Evolutionary conservation across 2,329 filamentous ascomycete species (phyloP).

Genomic region (Raffaelea albimanens): DNA sequence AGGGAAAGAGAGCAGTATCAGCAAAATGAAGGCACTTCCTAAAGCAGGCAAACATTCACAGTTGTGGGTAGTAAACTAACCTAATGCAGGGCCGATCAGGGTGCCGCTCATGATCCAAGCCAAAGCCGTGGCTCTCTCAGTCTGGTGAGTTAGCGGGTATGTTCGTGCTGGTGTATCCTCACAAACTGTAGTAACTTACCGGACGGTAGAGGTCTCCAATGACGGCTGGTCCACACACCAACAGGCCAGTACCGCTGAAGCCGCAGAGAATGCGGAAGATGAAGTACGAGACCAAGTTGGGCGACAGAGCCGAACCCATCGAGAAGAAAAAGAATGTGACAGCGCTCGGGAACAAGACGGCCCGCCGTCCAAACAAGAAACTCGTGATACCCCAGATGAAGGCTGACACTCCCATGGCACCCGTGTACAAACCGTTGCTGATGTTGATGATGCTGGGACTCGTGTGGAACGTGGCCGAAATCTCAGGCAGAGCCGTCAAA

Average conservation of each 20-base stretch:
- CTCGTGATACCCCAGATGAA: slow-evolving; percentile 5
- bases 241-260: slow-evolving; percentile 58
- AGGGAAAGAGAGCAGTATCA: background rate
- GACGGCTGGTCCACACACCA: slow-evolving; percentile 55
- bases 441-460: slow-evolving; percentile 4
- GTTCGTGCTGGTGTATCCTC: background rate
- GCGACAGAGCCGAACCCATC: slow-evolving; percentile 56
- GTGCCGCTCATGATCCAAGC: slow-evolving; percentile 58
- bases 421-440: slow-evolving; percentile 8
- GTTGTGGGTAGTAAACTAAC: slow-evolving; percentile 15
- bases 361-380: slow-evolving; percentile 4
- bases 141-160: slow-evolving; percentile 14
- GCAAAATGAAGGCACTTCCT: no score
- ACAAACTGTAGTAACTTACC: background rate
- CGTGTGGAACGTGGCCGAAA: slow-evolving; percentile 4
- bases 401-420: slow-evolving; percentile 6
- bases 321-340: slow-evolving; percentile 47
- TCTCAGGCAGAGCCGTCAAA: slow-evolving; percentile 4
- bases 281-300: slow-evolving; percentile 56
- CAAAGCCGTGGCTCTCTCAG: slow-evolving; percentile 54
- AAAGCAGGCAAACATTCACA: no score
- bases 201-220: slow-evolving; percentile 33
- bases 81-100: slow-evolving; percentile 53
- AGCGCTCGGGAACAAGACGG: slow-evolving; percentile 19
- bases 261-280: slow-evolving; percentile 60